phyloP scores from a whole-genome alignment of 306 rosid species.

The Quercus rubra region DNA sequence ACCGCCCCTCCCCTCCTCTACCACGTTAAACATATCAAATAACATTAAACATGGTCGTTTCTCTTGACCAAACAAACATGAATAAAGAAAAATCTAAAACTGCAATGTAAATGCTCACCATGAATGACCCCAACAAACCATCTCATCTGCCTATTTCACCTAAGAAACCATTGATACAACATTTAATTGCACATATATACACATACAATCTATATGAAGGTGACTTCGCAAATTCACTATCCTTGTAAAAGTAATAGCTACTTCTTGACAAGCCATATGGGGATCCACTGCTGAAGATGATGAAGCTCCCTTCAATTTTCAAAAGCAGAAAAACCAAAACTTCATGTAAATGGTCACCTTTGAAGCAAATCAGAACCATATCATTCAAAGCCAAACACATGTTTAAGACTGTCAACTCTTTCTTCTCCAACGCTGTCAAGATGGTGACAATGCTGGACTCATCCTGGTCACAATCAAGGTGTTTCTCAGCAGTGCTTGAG shows the following conservation, averaged over 20 bases:
- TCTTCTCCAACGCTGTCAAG: not conserved
- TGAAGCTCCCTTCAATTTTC: slow-evolving; percentile 2
- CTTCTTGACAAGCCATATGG: not conserved
- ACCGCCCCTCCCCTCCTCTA: too few species aligned
- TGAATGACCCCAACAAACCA: not conserved
- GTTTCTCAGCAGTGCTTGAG: not conserved
- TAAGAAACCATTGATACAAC: not conserved
- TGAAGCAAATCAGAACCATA: not conserved
- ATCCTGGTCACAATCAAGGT: not conserved
- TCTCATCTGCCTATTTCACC: not conserved
- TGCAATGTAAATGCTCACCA: not conserved
- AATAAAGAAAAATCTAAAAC: not conserved
- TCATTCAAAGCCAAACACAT: not conserved
- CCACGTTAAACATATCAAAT: too few species aligned
- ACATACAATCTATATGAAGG: not conserved
- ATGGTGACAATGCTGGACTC: not conserved
- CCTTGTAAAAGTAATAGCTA: not conserved
- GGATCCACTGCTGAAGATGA: not conserved
- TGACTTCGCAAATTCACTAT: not conserved
- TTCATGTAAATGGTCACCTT: not conserved
- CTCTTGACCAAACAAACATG: too few species aligned
- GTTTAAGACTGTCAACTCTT: not conserved
- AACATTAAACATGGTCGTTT: too few species aligned
- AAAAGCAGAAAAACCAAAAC: not conserved
- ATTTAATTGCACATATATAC: not conserved